Percentiles rank a stretch among this genome's conserved stretches.
phyloP scores from a whole-genome alignment of 371 early-diverging fungal genomes.

The Mortierella sp. region DNA sequence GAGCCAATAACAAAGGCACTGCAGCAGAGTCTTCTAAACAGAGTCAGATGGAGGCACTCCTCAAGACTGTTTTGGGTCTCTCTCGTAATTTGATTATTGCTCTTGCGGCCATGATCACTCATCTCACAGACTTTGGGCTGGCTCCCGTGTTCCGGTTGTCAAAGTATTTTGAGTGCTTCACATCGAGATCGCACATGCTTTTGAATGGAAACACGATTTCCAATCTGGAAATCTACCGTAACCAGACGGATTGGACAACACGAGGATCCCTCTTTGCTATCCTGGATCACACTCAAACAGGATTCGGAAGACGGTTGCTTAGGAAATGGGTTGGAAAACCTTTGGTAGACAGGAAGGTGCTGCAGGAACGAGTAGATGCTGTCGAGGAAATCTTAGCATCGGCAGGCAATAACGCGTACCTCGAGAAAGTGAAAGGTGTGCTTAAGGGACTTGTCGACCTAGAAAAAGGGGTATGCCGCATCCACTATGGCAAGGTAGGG shows the following conservation, averaged over 20 bases:
- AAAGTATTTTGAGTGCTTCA: slow-evolving; percentile 76
- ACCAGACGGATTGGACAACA: slow-evolving; percentile 64
- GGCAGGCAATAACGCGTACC: slow-evolving; percentile 39
- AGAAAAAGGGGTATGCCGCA: slow-evolving; percentile 81
- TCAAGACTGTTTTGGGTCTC: slow-evolving; percentile 46
- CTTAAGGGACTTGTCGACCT: slow-evolving; percentile 74
- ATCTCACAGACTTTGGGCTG: slow-evolving; percentile 75
- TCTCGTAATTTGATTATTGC: slow-evolving; percentile 41
- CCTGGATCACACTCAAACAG: slow-evolving; percentile 77
- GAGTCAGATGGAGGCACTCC: slow-evolving; percentile 38
- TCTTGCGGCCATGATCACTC: slow-evolving; percentile 70
- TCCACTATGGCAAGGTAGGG: slow-evolving; percentile 74
- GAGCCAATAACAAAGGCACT: background rate
- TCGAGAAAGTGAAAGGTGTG: slow-evolving; percentile 36
- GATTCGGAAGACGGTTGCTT: slow-evolving; percentile 82
- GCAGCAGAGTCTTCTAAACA: background rate
- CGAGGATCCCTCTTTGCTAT: slow-evolving; percentile 74
- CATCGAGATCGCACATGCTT: slow-evolving; percentile 77
- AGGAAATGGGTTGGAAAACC: slow-evolving; percentile 88
- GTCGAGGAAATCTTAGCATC: slow-evolving; percentile 72
- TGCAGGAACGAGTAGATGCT: slow-evolving; percentile 79
- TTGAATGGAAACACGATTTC: slow-evolving; percentile 80
- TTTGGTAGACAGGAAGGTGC: slow-evolving; percentile 63
- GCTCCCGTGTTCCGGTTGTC: slow-evolving; percentile 67
- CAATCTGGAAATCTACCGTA: slow-evolving; percentile 83